Base-by-base conservation (phyloP, 1,284 basidiomycete genomes). In the Somion occarium region DNA sequence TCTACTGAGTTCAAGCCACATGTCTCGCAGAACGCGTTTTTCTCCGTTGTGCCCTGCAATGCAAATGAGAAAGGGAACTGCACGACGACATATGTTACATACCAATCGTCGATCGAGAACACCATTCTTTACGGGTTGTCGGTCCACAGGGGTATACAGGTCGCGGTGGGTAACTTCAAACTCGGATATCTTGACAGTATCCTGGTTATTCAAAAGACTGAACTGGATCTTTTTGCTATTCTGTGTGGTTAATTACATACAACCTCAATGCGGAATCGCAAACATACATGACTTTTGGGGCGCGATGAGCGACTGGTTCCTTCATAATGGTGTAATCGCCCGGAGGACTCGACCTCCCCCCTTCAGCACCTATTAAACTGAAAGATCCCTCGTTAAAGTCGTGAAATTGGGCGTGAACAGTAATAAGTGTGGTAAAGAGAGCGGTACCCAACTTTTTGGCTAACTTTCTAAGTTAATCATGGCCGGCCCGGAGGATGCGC, bases 81-180 rank as follows among this genome's bases (percentile, higher is more conserved):
- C 44, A 30, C 25, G 24, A 46, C 37, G 38, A 7, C 2, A 46
- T 53, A 50, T 38, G 56, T 38, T 4, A 73, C 79, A 37, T 61
- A 94, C 93, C 59, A 98, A 76, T 57, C 94, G 80, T 37, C 89
- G 77, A 69, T 98, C 95, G 22, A 98, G 74, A 0, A 96, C 91
- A 49, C 95, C 94, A 72, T 93, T 82, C 59, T 85, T 89, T n/a
- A 92, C 91, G 0, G 93, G 94, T 1, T 86, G 73, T 53, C 90
- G 77, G 63, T 91, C 88, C 20, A 77, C 79, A 5, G 85, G 74
- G 48, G 89, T 91, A 69, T 97, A 98, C 48, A 98, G 72, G 66
- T 96, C 93, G 24, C 91, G 79, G 67, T 92, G 88, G 22, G 91
- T 94, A 56, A 96, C 89, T 69, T 98, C 92, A 60, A 94, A 96